Percentiles rank a stretch among this genome's conserved stretches.
phyloP scores from a whole-genome alignment of 108 stramenopile species.

The Stephanodiscus triporus region DNA sequence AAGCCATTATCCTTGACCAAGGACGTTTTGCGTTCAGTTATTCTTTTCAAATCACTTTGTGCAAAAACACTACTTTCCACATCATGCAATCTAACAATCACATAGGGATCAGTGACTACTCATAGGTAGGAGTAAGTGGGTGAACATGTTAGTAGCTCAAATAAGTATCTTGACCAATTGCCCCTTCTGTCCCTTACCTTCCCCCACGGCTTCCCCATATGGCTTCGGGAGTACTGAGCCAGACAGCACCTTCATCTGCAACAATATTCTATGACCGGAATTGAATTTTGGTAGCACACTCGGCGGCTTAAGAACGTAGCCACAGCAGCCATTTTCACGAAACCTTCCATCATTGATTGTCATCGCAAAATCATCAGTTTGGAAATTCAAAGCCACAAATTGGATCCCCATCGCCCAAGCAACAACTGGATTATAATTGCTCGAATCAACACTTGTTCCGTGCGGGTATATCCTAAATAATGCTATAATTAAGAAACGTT shows the following conservation, averaged over 20 bases:
- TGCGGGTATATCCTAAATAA: constrained; percentile 91
- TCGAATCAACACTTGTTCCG: constrained; percentile 83
- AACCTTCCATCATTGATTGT: constrained; percentile 90
- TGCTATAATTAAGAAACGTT: constrained; percentile 35
- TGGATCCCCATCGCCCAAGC: constrained; percentile 92
- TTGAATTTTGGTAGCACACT: constrained; percentile 35
- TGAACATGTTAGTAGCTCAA: too few relatives aligned
- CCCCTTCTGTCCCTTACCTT: constrained; percentile 22
- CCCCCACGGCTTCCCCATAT: constrained; percentile 64
- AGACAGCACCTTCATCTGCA: constrained; percentile 61
- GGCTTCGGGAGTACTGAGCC: constrained; percentile 86
- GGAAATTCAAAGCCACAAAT: constrained; percentile 94
- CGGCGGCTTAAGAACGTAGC: constrained; percentile 90
- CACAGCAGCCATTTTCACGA: constrained; percentile 84
- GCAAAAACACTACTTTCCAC: background rate
- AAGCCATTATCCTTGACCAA: constrained; percentile 77
- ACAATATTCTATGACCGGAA: constrained; percentile 20
- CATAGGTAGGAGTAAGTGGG: background rate
- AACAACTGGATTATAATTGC: constrained; percentile 91
- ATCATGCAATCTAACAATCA: constrained; percentile 41
- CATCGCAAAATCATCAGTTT: constrained; percentile 76
- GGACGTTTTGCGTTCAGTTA: constrained; percentile 37
- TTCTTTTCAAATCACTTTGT: constrained; percentile 7
- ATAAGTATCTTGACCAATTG: too few relatives aligned
- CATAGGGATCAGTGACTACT: constrained; percentile 74